phyloP scores from a whole-genome alignment of 148 eudicot species.

The Vaccinium vitisidaea region DNA sequence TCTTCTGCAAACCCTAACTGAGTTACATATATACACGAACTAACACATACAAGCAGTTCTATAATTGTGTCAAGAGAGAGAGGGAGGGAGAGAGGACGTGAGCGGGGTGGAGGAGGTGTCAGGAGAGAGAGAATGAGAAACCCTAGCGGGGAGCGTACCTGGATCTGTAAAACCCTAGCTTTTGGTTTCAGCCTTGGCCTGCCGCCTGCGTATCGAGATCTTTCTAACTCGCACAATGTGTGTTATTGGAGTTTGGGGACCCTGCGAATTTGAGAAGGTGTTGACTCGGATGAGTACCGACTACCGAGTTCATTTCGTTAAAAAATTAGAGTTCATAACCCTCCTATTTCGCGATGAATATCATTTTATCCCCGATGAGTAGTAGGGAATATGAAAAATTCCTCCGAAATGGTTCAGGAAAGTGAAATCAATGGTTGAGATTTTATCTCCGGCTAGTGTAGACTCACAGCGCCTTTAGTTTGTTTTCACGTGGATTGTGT shows the following conservation, averaged over 20 bases:
- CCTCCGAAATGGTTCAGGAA: too few relatives aligned
- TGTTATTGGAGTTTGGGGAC: background rate
- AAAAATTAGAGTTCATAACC: too few relatives aligned
- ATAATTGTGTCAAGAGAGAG: background rate
- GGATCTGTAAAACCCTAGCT: constrained; percentile 11
- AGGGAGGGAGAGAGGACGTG: background rate
- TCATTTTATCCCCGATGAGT: too few relatives aligned
- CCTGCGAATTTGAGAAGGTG: background rate
- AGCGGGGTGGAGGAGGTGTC: background rate
- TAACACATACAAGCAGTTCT: background rate
- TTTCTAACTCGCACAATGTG: background rate
- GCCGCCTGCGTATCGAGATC: constrained; percentile 7
- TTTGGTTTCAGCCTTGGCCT: background rate
- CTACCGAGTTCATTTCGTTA: background rate
- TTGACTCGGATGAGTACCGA: background rate
- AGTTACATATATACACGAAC: background rate
- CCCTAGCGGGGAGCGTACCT: background rate
- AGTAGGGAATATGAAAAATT: too few relatives aligned
- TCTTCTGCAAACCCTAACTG: constrained; percentile 3
- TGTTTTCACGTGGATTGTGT: too few relatives aligned
- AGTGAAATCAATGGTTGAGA: too few relatives aligned
- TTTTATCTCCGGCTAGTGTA: too few relatives aligned
- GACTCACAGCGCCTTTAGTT: too few relatives aligned
- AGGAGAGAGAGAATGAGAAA: background rate
- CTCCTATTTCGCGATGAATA: too few relatives aligned